A percentile compares a stretch with the other conserved stretches of the same genome.
Evolutionary conservation across 2,329 filamentous ascomycete genomes (phyloP).

Genomic region (Epicoccum sorghinum): DNA sequence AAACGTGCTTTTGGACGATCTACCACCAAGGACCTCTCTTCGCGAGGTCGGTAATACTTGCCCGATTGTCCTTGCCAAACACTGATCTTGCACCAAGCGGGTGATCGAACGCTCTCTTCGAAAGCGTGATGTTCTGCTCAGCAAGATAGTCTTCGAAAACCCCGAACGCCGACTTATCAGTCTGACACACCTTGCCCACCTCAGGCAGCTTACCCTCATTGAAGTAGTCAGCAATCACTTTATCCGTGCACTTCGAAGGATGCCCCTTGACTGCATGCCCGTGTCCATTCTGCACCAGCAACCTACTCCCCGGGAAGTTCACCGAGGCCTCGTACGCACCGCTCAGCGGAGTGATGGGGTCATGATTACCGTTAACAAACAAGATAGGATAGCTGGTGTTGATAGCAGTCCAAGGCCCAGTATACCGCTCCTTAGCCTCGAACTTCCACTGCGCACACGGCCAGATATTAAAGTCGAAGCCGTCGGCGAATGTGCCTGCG

Average conservation of each 20-base stretch:
- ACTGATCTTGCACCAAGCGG: no score
- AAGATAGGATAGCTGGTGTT: constrained; percentile 24
- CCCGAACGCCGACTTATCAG: constrained; percentile 12
- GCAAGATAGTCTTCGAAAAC: constrained; percentile 7
- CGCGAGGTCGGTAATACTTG: no score
- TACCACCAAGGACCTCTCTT: no score
- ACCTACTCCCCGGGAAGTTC: constrained; percentile 18
- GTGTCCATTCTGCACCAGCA: constrained; percentile 23
- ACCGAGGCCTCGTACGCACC: constrained; percentile 21
- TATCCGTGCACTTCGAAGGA: constrained; percentile 16
- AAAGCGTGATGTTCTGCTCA: not conserved
- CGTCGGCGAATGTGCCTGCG: constrained; percentile 19
- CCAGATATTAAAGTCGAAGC: constrained; percentile 17
- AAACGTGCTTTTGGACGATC: no score
- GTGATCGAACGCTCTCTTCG: not conserved
- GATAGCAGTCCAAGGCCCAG: constrained; percentile 16
- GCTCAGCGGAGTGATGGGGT: constrained; percentile 27
- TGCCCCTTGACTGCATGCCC: constrained; percentile 16
- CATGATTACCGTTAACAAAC: constrained; percentile 20
- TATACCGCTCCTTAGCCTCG: constrained; percentile 22
- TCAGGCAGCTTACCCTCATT: constrained; percentile 21
- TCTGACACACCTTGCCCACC: constrained; percentile 19
- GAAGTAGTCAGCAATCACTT: constrained; percentile 20
- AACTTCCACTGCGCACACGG: constrained; percentile 26
- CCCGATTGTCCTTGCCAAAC: no score